These are phyloP conservation scores for Xylaria sp. DNA, from an alignment of 2,329 filamentous ascomycete species.

Conservation along the genomic window DNA sequence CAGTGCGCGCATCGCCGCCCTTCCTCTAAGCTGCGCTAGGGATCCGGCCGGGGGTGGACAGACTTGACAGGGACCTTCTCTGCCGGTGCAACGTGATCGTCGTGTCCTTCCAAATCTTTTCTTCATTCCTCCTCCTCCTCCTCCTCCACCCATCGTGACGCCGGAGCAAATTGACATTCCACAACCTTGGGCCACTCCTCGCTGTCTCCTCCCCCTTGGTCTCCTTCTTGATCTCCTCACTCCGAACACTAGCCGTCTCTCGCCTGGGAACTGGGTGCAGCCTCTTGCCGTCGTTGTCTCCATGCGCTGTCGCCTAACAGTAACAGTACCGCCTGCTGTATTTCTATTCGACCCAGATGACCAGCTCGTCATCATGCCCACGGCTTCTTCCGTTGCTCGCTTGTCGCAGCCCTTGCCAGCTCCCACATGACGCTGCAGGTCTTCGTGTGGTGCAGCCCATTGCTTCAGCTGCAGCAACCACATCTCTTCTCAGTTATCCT, in stretches of 20 bases:
- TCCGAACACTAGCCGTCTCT: too few relatives aligned
- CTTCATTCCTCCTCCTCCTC: constrained; percentile 11
- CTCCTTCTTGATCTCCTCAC: too few relatives aligned
- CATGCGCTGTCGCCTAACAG: not conserved
- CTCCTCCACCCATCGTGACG: constrained; percentile 11
- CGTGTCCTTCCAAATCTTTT: constrained; percentile 31
- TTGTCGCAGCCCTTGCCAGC: constrained; percentile 25
- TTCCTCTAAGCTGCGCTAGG: not conserved
- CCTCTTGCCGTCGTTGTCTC: not conserved
- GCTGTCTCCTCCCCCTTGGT: not conserved
- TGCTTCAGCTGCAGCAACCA: constrained; percentile 15
- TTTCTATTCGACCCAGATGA: constrained; percentile 30
- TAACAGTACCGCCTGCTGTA: not conserved
- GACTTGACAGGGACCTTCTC: not conserved
- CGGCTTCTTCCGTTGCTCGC: constrained; percentile 34
- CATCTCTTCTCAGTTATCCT: constrained; percentile 18
- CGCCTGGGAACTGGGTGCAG: too few relatives aligned
- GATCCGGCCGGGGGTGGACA: not conserved
- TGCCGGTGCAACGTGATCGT: constrained; percentile 17
- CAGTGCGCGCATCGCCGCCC: constrained; percentile 7
- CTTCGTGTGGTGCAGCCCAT: constrained; percentile 10
- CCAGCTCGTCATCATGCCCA: constrained; percentile 27
- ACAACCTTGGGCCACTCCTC: constrained; percentile 8
- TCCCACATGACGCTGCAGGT: constrained; percentile 8
- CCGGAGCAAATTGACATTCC: constrained; percentile 4